Evolutionary conservation across 2,329 filamentous ascomycete genomes (phyloP), one percentile per base, ranked within the genome.

Genomic region (Rutstroemia sp.): DNA sequence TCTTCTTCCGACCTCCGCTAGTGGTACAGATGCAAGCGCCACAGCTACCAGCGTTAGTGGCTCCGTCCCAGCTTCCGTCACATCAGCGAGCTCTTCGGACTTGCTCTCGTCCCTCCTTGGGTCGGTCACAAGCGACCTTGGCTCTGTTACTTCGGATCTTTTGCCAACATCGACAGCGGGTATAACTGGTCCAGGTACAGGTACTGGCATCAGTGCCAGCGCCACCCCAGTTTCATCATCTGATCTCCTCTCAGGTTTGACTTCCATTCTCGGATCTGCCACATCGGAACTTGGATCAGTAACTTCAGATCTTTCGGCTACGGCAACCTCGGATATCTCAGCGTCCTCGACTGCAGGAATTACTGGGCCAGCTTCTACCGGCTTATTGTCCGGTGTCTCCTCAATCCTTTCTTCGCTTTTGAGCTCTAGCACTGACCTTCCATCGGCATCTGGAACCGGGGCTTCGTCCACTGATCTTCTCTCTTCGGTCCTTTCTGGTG

Each of bases 281-380:
- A 30, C 46, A 16, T 49, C 46, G 10, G 16, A 27, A 18, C 16
- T 49, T 37, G 30, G 46, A 12, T 49, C 50, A 12, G n/a, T 37
- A 12, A 53, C 50, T 2, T 56, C 56, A 14, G 53, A 44, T 48
- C 45, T 54, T 25, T 38, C 55, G 19, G 54, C 39, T 19, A 54
- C 57, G 44, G 27, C 51, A 37, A 42, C 53, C 12, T 58, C 58
- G 37, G 47, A 19, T 47, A 49, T 38, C 42, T 50, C 51, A 34
- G 54, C 51, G 30, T 42, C 44, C 38, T 48, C 57, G 19, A 19
- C 37, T 46, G 23, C 49, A 10, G 54, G 54, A 23, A 52, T 53
- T 27, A 59, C 38, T 16, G 49, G 54, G 6, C 49, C 57, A 30
- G 30, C 12, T 37, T 30, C 34, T 21, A 54, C 42, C 6, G 9